phyloP scores from a whole-genome alignment of 768 basidiomycete genomes.

The Gymnopilus junonius region DNA sequence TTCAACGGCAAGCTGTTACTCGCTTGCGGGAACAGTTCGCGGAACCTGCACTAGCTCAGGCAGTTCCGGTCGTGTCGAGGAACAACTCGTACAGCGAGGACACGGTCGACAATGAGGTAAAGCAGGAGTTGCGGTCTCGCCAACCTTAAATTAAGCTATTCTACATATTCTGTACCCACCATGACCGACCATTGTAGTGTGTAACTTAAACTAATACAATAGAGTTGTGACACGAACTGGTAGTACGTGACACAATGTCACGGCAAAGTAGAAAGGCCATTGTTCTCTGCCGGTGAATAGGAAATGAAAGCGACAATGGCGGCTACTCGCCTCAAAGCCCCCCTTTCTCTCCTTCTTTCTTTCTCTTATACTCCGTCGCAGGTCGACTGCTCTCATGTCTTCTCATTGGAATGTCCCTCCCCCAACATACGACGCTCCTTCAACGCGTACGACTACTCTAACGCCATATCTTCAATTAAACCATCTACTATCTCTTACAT shows the following conservation, averaged over 20 bases:
- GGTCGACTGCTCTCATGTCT: slow-evolving; percentile 47
- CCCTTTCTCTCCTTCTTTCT: slow-evolving; percentile 14
- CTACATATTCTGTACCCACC: slow-evolving; percentile 9
- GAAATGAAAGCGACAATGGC: slow-evolving; percentile 14
- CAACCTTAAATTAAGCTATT: slow-evolving; percentile 20
- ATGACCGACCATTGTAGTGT: neutral
- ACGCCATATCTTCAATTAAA: slow-evolving; percentile 84
- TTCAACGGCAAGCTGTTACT: slow-evolving; percentile 35
- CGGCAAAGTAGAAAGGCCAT: slow-evolving; percentile 10
- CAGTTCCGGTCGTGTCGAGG: slow-evolving; percentile 17
- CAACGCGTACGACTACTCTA: slow-evolving; percentile 46
- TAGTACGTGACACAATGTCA: slow-evolving; percentile 6
- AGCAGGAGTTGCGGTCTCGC: slow-evolving; percentile 32
- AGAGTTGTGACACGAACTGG: neutral
- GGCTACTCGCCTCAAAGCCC: slow-evolving; percentile 12
- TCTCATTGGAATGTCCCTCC: slow-evolving; percentile 47
- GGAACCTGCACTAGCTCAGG: slow-evolving; percentile 30
- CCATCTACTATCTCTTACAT: slow-evolving; percentile 83
- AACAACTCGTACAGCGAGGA: slow-evolving; percentile 23
- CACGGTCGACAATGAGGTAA: slow-evolving; percentile 19
- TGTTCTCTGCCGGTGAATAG: slow-evolving; percentile 12
- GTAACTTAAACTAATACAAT: neutral
- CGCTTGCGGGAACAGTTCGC: slow-evolving; percentile 32
- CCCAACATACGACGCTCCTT: slow-evolving; percentile 60
- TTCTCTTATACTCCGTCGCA: slow-evolving; percentile 43